phyloP scores from a whole-genome alignment of 1,284 basidiomycete genomes.

The Entoloma clypeatum region DNA sequence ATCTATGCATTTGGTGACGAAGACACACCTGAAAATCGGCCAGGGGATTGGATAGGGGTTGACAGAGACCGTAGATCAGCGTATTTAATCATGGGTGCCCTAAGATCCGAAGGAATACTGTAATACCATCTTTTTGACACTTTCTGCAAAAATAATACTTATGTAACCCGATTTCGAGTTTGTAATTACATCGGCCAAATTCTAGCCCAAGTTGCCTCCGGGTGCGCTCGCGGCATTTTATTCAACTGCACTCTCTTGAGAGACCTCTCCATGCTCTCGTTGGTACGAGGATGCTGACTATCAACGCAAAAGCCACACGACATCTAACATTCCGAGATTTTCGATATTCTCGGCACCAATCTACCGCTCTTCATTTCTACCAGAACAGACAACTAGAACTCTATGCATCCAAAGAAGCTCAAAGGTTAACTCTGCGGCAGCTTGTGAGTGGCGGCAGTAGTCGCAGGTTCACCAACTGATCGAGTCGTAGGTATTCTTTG shows the following conservation, averaged over 20 bases:
- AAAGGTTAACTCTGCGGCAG: constrained; percentile 75
- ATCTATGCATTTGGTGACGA: constrained; percentile 54
- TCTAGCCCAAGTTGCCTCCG: no score
- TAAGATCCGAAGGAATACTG: constrained; percentile 66
- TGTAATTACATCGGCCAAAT: no score
- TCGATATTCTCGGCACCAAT: constrained; percentile 25
- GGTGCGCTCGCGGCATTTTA: no score
- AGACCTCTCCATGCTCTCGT: constrained; percentile 8
- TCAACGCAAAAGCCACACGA: constrained; percentile 8
- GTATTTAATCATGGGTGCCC: constrained; percentile 68
- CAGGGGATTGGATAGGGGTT: constrained; percentile 69
- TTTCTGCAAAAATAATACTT: no score
- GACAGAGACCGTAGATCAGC: constrained; percentile 74
- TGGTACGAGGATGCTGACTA: constrained; percentile 15
- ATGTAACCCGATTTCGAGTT: no score
- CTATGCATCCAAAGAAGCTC: constrained; percentile 74
- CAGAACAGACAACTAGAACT: constrained; percentile 81
- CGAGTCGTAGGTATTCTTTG: constrained; percentile 57
- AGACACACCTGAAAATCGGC: constrained; percentile 40
- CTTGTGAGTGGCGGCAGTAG: constrained; percentile 50
- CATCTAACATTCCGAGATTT: constrained; percentile 1
- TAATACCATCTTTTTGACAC: constrained; percentile 35
- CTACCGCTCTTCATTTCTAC: constrained; percentile 73
- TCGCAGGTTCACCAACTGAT: constrained; percentile 2
- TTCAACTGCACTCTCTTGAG: no score